These are phyloP conservation scores for Boletus rubescentipes DNA, from an alignment of 768 basidiomycete genomes.

Conservation along the genomic window DNA sequence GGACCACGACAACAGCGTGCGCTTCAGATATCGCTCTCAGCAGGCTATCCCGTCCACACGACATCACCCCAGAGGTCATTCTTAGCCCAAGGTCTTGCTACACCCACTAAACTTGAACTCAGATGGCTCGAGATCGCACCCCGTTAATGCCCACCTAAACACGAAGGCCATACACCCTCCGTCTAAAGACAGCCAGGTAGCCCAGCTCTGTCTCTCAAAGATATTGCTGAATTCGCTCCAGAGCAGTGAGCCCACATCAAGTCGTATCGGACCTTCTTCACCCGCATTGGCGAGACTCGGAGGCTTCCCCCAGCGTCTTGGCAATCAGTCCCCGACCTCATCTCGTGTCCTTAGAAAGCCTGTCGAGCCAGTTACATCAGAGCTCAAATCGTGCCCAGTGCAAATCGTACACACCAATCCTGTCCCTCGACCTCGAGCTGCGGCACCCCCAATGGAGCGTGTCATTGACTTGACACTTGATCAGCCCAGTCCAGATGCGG, in stretches of 20 bases:
- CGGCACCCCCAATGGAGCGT: neutral
- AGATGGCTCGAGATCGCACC: neutral
- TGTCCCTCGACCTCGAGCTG: neutral
- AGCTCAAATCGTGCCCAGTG: neutral
- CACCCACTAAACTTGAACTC: neutral
- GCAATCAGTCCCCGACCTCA: neutral
- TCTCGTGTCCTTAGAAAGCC: neutral
- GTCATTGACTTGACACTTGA: conserved; percentile 12
- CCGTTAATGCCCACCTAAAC: neutral
- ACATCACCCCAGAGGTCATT: conserved; percentile 4
- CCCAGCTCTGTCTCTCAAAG: neutral
- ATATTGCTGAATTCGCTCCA: conserved; percentile 11
- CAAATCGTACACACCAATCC: neutral
- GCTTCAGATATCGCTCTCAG: conserved; percentile 10
- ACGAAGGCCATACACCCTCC: neutral
- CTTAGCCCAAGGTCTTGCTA: neutral
- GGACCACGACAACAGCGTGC: conserved; percentile 2
- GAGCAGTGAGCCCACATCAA: conserved; percentile 7
- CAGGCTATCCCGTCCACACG: neutral
- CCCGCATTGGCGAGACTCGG: neutral
- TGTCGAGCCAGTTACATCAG: neutral
- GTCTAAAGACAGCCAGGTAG: neutral
- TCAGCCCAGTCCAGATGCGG: neutral
- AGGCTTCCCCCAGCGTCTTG: neutral
- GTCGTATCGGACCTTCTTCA: conserved; percentile 1